phyloP scores from a whole-genome alignment of 441 rosid species.

The Euphorbia corollata region DNA sequence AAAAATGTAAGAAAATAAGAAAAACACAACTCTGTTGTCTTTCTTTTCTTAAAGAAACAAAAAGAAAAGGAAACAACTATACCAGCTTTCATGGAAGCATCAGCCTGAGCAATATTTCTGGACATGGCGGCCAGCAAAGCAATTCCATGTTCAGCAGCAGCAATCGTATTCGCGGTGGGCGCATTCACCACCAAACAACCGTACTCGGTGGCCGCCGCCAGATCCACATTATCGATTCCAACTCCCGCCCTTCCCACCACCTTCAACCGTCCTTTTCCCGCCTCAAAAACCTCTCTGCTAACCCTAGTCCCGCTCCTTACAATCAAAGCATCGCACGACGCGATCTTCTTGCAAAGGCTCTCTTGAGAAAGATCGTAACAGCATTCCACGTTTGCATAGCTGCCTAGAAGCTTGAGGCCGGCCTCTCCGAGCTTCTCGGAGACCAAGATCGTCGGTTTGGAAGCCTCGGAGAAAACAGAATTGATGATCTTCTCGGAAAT shows the following conservation, averaged over 20 bases:
- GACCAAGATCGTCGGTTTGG: conserved; percentile 70
- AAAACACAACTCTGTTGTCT: too few relatives aligned
- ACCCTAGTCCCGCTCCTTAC: conserved; percentile 89
- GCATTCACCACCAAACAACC: conserved; percentile 95
- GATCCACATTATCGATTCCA: conserved; percentile 92
- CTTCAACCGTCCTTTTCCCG: conserved; percentile 46
- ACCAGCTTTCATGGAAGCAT: conserved; percentile 86
- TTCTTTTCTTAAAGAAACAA: too few relatives aligned
- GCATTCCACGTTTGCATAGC: conserved; percentile 64
- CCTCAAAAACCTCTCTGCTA: conserved; percentile 73
- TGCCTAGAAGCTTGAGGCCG: conserved; percentile 51
- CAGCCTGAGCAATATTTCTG: conserved; percentile 80
- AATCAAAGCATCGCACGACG: conserved; percentile 72
- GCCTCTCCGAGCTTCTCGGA: conserved; percentile 91
- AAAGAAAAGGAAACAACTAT: conserved; percentile 5
- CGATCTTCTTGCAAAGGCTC: conserved; percentile 69
- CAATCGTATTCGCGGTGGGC: conserved; percentile 89
- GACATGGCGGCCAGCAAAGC: conserved; percentile 88
- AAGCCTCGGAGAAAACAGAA: background rate
- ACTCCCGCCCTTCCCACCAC: conserved; percentile 96
- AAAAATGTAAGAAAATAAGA: too few relatives aligned
- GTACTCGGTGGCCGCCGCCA: conserved; percentile 77
- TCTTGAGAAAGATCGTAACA: conserved; percentile 63
- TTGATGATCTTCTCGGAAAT: background rate
- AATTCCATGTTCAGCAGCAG: conserved; percentile 93